Conservation (phyloP, 2,329 filamentous ascomycete species). For the Graphilbum fragrans region DNA sequence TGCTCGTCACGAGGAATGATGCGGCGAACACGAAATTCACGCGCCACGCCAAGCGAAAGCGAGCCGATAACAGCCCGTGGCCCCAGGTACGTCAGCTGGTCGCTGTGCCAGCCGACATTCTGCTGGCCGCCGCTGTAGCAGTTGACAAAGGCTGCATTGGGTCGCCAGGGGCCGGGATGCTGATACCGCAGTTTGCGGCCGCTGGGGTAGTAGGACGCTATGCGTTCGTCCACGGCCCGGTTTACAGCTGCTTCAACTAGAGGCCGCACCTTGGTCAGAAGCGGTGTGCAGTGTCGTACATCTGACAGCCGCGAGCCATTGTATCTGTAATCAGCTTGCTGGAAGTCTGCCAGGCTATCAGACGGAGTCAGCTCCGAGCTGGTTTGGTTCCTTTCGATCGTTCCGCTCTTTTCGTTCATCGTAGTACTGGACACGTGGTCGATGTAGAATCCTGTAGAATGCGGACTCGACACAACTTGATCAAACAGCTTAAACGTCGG, state of each 20-base stretch:
- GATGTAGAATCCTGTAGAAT: slow-evolving; percentile 76
- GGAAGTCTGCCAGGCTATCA: no score
- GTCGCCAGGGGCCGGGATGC: slow-evolving; percentile 58
- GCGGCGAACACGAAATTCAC: slow-evolving; percentile 79
- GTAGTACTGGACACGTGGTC: slow-evolving; percentile 54
- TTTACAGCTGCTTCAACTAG: slow-evolving; percentile 70
- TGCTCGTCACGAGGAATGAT: slow-evolving; percentile 64
- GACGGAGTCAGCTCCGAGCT: no score
- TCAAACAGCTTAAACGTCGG: slow-evolving; percentile 76
- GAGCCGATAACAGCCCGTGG: slow-evolving; percentile 83
- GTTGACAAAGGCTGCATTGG: slow-evolving; percentile 90
- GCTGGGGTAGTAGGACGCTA: slow-evolving; percentile 52
- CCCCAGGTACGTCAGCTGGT: slow-evolving; percentile 87
- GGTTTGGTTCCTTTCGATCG: neutral
- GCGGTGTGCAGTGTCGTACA: slow-evolving; percentile 62
- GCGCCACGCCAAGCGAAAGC: slow-evolving; percentile 78
- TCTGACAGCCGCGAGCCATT: slow-evolving; percentile 68
- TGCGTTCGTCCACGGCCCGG: slow-evolving; percentile 58
- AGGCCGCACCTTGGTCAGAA: slow-evolving; percentile 57
- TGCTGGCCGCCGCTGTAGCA: slow-evolving; percentile 76
- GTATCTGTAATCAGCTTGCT: slow-evolving; percentile 58
- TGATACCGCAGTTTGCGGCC: slow-evolving; percentile 69
- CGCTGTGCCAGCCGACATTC: slow-evolving; percentile 83
- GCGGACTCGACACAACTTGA: slow-evolving; percentile 71
- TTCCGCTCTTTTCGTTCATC: slow-evolving; percentile 44